These are phyloP conservation scores for Lonicera japonica DNA, from an alignment of 129 eudicot genomes.

Conservation along the genomic window DNA sequence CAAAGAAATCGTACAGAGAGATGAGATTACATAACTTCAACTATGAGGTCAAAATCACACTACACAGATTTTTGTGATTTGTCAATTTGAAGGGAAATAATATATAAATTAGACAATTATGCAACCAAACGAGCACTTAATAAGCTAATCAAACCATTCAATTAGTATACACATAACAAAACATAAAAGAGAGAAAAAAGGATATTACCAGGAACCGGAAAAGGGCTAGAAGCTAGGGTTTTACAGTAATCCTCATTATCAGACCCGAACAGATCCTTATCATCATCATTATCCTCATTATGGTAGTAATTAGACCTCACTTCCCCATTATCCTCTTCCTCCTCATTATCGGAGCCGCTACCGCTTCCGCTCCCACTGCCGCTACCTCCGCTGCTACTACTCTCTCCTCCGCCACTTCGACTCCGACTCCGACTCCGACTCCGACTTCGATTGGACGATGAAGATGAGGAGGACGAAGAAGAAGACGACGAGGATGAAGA, in stretches of 20 bases:
- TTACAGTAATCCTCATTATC: slow-evolving; percentile 87
- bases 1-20: too few relatives aligned
- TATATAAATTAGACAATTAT: neutral
- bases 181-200: neutral
- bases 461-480: slow-evolving; percentile 45
- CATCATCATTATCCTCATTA: slow-evolving; percentile 54
- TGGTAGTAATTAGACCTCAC: slow-evolving; percentile 35
- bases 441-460: slow-evolving; percentile 58
- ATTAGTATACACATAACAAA: too few relatives aligned
- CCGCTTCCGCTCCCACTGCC: slow-evolving; percentile 23
- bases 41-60: neutral
- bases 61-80: neutral
- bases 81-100: too few relatives aligned
- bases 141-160: neutral
- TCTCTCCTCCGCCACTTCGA: slow-evolving; percentile 37
- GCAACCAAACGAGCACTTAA: neutral
- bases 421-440: too few relatives aligned
- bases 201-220: slow-evolving; percentile 80
- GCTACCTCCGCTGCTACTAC: slow-evolving; percentile 33
- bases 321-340: slow-evolving; percentile 52
- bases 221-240: slow-evolving; percentile 60
- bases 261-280: slow-evolving; percentile 85
- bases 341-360: slow-evolving; percentile 12
- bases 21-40: too few relatives aligned
- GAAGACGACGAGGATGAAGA: slow-evolving; percentile 63